phyloP scores from a whole-genome alignment of 208 protist genomes.

The Leishmania aethiopica region DNA sequence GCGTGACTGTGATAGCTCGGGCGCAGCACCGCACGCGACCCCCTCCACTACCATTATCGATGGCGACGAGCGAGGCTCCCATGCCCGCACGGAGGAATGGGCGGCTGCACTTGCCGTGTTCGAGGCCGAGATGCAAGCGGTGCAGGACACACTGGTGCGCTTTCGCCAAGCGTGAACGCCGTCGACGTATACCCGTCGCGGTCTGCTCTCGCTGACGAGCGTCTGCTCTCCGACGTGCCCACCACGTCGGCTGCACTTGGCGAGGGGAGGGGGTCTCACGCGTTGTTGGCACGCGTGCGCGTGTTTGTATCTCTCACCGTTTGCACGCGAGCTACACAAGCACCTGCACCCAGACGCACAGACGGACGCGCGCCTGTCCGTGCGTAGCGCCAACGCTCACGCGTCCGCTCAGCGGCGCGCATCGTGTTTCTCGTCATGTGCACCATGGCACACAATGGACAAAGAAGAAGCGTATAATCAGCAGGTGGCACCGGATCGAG shows the following conservation, averaged over 20 bases:
- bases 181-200: not conserved
- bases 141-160: not conserved
- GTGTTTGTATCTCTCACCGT: not conserved
- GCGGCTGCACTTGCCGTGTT: not conserved
- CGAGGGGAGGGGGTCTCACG: not conserved
- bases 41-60: not conserved
- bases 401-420: not conserved
- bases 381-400: not conserved
- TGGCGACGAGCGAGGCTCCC: not conserved
- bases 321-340: not conserved
- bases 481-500: not conserved
- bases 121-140: conserved; percentile 3
- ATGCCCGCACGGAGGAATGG: not conserved
- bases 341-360: not conserved
- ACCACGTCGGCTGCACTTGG: not conserved
- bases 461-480: not conserved
- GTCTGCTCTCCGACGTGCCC: not conserved
- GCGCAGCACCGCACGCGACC: not conserved
- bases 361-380: not conserved
- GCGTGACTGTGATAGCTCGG: too few species aligned
- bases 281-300: not conserved
- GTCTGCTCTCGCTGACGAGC: not conserved
- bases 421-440: not conserved
- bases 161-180: not conserved
- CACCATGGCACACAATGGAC: not conserved